phyloP scores from a whole-genome alignment of 208 protist genomes.

The Leptomonas seymouri region DNA sequence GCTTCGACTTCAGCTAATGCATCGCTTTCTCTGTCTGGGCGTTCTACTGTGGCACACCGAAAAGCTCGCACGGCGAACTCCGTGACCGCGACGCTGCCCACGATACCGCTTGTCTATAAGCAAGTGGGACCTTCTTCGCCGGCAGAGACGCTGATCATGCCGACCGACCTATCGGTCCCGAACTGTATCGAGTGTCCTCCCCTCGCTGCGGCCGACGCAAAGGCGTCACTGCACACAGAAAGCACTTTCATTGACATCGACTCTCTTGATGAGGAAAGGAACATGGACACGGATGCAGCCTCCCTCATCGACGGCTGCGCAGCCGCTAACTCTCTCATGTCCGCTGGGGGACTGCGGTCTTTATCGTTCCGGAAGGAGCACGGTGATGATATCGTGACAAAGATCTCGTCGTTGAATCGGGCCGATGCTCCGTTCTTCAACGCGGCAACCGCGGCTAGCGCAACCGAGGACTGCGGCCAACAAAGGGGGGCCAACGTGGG shows the following conservation, averaged over 20 bases:
- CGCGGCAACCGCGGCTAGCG: neutral
- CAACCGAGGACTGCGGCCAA: neutral
- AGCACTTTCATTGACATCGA: neutral
- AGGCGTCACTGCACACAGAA: neutral
- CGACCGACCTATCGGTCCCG: neutral
- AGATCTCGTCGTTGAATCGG: neutral
- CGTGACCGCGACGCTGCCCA: no score
- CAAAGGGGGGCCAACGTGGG: neutral
- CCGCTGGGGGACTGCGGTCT: conserved; percentile 13
- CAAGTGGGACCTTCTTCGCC: neutral
- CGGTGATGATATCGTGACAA: conserved; percentile 3
- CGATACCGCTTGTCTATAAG: neutral
- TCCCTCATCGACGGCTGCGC: conserved; percentile 11
- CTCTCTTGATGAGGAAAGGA: neutral
- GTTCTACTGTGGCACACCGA: neutral
- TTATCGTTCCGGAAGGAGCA: conserved; percentile 5
- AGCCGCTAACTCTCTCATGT: conserved; percentile 6
- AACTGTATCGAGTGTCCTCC: no score
- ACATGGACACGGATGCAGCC: neutral
- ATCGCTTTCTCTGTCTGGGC: neutral
- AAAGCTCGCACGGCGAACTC: neutral
- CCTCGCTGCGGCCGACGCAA: neutral
- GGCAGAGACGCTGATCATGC: neutral
- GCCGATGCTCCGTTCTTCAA: neutral
- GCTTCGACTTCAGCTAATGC: neutral